Evolutionary conservation across 1,139 yeast species (phyloP).

Genomic region (Magnusiomyces paraingens): DNA sequence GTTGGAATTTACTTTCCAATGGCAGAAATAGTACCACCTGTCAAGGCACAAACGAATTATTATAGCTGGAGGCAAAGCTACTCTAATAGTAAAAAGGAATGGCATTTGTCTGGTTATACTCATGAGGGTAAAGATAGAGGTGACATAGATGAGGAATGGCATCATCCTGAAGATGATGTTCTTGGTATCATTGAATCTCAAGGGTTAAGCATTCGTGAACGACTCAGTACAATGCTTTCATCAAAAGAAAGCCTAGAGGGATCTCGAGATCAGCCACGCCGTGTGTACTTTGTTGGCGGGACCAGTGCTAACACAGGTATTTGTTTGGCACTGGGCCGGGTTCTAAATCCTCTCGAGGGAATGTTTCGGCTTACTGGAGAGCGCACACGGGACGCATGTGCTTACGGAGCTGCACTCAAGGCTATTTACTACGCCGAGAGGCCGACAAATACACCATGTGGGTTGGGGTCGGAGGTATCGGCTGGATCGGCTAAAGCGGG

Average conservation of each 20-base stretch:
- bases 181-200: constrained; percentile 78
- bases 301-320: constrained; percentile 69
- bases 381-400: constrained; percentile 86
- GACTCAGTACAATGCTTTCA: constrained; percentile 45
- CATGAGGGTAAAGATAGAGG: constrained; percentile 5
- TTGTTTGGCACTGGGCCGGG: constrained; percentile 60
- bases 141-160: constrained; percentile 31
- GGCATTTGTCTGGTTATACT: background rate
- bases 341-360: constrained; percentile 58
- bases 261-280: constrained; percentile 47
- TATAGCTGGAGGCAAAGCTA: background rate
- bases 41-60: constrained; percentile 3
- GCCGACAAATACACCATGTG: background rate
- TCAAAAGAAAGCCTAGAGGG: constrained; percentile 14
- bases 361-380: constrained; percentile 46
- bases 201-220: constrained; percentile 72
- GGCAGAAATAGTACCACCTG: constrained; percentile 74
- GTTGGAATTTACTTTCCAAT: constrained; percentile 81
- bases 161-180: constrained; percentile 55
- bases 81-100: background rate
- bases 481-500: background rate
- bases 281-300: constrained; percentile 82
- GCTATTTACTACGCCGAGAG: constrained; percentile 54
- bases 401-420: constrained; percentile 87
- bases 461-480: background rate